Conservation (phyloP, 169 alveolate genomes). For the Babesia caballi region DNA sequence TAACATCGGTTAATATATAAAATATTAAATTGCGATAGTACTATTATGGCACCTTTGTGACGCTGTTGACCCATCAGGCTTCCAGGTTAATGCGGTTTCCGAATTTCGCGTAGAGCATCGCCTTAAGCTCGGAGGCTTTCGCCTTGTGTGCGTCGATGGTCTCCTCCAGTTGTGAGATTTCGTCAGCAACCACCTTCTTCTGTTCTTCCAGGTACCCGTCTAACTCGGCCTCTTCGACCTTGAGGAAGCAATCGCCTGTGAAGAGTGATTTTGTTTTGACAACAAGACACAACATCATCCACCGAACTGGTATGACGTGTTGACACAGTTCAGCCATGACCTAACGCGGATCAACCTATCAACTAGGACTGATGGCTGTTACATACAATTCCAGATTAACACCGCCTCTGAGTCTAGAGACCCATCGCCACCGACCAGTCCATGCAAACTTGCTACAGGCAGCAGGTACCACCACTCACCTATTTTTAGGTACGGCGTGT, state of each 20-base stretch:
- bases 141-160: background rate
- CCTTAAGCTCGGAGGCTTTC: conserved; percentile 33
- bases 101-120: conserved; percentile 46
- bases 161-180: conserved; percentile 12
- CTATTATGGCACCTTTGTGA: background rate
- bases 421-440: background rate
- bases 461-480: conserved; percentile 3
- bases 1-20: background rate
- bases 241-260: conserved; percentile 62
- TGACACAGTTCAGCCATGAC: too few species aligned
- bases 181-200: conserved; percentile 18
- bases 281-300: too few species aligned
- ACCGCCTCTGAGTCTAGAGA: too few species aligned
- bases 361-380: too few species aligned
- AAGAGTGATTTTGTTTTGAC: too few species aligned
- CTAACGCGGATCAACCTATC: too few species aligned
- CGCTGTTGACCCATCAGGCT: conserved; percentile 6
- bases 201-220: conserved; percentile 14
- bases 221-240: conserved; percentile 32
- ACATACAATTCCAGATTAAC: too few species aligned
- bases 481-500: conserved; percentile 39
- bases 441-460: background rate
- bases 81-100: conserved; percentile 65
- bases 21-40: background rate
- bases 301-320: too few species aligned